A percentile compares a stretch with the other conserved stretches of the same genome.
These are phyloP conservation scores for Mortierella sp. DNA, from an alignment of 371 early-diverging fungal species.

Conservation along the genomic window DNA sequence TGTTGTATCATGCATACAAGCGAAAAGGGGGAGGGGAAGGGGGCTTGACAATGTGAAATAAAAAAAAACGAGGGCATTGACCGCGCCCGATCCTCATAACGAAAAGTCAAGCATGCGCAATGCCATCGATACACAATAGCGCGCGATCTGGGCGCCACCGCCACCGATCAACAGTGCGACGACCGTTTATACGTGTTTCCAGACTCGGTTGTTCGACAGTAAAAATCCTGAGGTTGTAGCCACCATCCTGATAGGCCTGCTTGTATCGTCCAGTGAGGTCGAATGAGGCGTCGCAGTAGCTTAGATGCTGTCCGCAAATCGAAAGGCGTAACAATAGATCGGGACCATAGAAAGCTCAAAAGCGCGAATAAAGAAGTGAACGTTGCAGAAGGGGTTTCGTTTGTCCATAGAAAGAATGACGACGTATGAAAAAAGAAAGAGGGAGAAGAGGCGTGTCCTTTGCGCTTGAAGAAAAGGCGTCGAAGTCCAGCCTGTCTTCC, in stretches of 20 bases:
- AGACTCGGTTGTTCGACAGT: too few relatives aligned
- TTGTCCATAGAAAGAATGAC: neutral
- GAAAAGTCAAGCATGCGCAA: neutral
- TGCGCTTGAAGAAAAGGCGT: neutral
- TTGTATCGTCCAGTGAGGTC: too few relatives aligned
- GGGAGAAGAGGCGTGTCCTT: neutral
- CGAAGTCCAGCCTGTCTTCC: neutral
- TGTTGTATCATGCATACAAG: neutral
- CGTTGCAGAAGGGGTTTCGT: neutral
- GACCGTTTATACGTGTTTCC: too few relatives aligned
- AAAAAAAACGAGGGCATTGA: neutral
- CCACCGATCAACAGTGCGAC: too few relatives aligned
- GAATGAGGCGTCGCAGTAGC: too few relatives aligned
- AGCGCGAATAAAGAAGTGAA: neutral
- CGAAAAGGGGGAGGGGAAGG: neutral
- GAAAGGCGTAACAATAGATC: too few relatives aligned
- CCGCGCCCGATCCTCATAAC: neutral
- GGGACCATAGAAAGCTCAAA: neutral
- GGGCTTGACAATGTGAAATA: neutral
- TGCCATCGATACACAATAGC: neutral
- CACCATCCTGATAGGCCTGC: too few relatives aligned
- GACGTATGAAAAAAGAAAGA: neutral
- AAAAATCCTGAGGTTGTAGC: too few relatives aligned
- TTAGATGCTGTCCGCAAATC: too few relatives aligned
- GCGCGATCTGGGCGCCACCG: neutral